Base-by-base conservation (phyloP, 2,329 filamentous ascomycete genomes). In the Aphanocladium album region DNA sequence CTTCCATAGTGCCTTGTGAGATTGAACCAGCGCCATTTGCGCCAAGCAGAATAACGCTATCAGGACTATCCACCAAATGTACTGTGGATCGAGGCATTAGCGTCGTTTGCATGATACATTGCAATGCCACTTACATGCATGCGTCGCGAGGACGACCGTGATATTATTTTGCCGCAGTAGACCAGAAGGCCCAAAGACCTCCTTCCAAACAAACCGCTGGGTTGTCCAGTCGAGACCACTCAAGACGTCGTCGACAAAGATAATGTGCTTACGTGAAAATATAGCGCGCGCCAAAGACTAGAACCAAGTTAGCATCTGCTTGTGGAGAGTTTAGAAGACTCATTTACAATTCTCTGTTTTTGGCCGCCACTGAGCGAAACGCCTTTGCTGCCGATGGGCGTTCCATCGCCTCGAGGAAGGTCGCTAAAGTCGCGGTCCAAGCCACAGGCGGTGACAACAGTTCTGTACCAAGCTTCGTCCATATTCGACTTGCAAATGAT, bases 301-400 rank as follows among this genome's bases (percentile, higher is more conserved):
- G 95, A 95, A 90, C 4, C 86, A 73, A 49, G n/a, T 45, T 45
- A 45, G 41, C 41, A 16, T 17, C 2, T 45, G 16, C 7, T 19
- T 16, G n/a, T 19, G 8, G 14, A 16, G 9, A 27, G 30, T 17
- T 5, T 3, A 30, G 9, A 30, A 30, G 3, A 39, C 12, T 5
- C 27, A 30, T 37, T 56, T 49, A 65, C 64, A 43, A 70, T 61
- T 16, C 68, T 64, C 59, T 67, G 64, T 25, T 67, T 65, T 60
- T 70, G 68, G 2, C 68, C 68, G 12, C 68, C 68, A 45, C 67
- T 69, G 0, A 70, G 63, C 2, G 62, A 62, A 11, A 64, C 62
- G 2, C 68, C 68, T 2, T 64, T 63, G n/a, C 62, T 63, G 1
- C 68, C 67, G 5, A 66, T 60, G 25, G 50, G 52, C 1, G 65